These are phyloP conservation scores for Coemansia sp. DNA, from an alignment of 371 early-diverging fungal genomes.

Conservation along the genomic window DNA sequence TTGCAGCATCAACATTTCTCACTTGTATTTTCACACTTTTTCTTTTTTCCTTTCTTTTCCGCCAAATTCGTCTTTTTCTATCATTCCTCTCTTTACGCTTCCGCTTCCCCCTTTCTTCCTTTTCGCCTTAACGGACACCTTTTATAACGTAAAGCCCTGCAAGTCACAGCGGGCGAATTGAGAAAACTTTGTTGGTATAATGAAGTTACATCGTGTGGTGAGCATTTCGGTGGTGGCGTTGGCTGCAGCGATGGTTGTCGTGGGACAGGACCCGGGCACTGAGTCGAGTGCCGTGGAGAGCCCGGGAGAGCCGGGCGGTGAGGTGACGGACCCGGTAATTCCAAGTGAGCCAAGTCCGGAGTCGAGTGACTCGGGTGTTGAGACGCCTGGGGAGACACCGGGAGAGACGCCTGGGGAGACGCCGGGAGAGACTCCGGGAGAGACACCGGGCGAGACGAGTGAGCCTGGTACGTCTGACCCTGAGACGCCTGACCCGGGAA, in stretches of 20 bases:
- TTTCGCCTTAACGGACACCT: background rate
- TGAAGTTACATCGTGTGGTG: constrained; percentile 4
- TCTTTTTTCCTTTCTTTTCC: background rate
- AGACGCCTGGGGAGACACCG: background rate
- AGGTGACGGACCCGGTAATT: background rate
- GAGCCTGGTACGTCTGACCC: background rate
- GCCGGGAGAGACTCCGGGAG: background rate
- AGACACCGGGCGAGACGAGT: background rate
- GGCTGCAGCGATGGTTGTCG: constrained; percentile 6
- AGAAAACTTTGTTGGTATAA: background rate
- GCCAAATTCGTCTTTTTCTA: background rate
- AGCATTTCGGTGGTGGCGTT: constrained; percentile 11
- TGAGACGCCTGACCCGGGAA: background rate
- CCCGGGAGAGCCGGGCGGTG: background rate
- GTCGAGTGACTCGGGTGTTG: background rate
- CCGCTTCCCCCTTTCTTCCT: background rate
- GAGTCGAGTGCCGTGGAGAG: background rate
- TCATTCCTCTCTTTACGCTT: background rate
- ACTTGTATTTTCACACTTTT: background rate
- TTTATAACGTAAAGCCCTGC: background rate
- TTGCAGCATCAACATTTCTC: background rate
- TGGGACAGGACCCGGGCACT: constrained; percentile 3
- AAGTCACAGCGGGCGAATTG: background rate
- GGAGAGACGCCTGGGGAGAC: background rate
- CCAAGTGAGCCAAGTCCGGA: background rate